Conservation (phyloP, 179 eudicot genomes). For the Patellifolia procumbens region DNA sequence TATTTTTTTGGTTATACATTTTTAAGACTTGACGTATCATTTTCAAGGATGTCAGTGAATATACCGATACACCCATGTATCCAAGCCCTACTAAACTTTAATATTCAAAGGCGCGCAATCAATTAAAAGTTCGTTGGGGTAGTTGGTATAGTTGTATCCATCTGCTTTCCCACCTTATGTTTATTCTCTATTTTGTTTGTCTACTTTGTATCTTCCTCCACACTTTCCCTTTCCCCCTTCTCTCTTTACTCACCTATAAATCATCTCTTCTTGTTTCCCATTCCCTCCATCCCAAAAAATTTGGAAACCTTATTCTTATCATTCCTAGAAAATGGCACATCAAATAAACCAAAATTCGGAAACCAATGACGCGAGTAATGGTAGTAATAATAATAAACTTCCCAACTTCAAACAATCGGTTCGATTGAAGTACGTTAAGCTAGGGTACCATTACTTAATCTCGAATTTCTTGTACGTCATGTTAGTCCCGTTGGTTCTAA, state of each 20-base stretch:
- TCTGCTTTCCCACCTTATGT: constrained; percentile 17
- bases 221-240: constrained; percentile 1
- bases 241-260: neutral
- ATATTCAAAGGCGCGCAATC: constrained; percentile 9
- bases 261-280: neutral
- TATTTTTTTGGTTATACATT: too few species aligned
- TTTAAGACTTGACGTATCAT: too few species aligned
- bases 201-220: constrained; percentile 33
- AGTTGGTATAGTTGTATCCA: constrained; percentile 33
- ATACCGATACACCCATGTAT: too few species aligned
- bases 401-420: constrained; percentile 30
- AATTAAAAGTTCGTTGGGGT: constrained; percentile 49
- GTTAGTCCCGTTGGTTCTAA: constrained; percentile 26
- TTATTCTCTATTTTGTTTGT: constrained; percentile 32
- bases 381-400: neutral
- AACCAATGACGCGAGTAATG: neutral
- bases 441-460: constrained; percentile 41
- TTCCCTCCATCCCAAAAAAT: neutral
- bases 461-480: constrained; percentile 34
- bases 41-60: too few species aligned
- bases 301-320: neutral
- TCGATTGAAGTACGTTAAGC: constrained; percentile 36
- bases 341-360: constrained; percentile 1
- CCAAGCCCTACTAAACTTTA: too few species aligned
- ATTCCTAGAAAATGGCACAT: constrained; percentile 1